Conservation (phyloP, 164 flowering plant species). For the Nymphaea thermarum region DNA sequence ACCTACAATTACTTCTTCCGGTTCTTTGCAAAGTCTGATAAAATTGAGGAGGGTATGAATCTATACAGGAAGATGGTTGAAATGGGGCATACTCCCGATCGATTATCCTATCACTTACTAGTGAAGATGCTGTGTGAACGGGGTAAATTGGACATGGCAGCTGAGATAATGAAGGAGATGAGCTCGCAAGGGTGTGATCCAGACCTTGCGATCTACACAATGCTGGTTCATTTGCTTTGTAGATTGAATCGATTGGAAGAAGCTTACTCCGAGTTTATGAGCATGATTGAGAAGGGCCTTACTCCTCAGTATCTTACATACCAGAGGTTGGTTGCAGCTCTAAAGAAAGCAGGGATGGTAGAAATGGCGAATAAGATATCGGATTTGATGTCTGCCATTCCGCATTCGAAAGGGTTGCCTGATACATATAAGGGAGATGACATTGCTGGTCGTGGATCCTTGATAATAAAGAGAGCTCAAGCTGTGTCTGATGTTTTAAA, state of each 20-base stretch:
- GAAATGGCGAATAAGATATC: conserved; percentile 32
- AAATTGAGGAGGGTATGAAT: conserved; percentile 59
- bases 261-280: conserved; percentile 51
- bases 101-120: conserved; percentile 56
- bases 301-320: conserved; percentile 59
- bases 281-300: conserved; percentile 61
- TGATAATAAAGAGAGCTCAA: conserved; percentile 46
- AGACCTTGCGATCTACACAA: conserved; percentile 58
- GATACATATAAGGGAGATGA: conserved; percentile 22
- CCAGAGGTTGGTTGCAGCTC: conserved; percentile 30
- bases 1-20: conserved; percentile 72
- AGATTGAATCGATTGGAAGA: conserved; percentile 49
- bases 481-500: conserved; percentile 49
- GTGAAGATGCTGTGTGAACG: conserved; percentile 69
- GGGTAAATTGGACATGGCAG: conserved; percentile 45
- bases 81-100: conserved; percentile 61
- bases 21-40: conserved; percentile 42
- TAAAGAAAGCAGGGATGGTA: conserved; percentile 40
- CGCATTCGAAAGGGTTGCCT: conserved; percentile 54
- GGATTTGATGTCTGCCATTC: conserved; percentile 40
- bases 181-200: conserved; percentile 48
- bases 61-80: conserved; percentile 66
- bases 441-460: conserved; percentile 18
- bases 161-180: conserved; percentile 69
- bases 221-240: conserved; percentile 68